A percentile compares a stretch with the other conserved stretches of the same genome.
These are phyloP conservation scores for Daldinia eschscholtzii DNA, from an alignment of 2,329 filamentous ascomycete species.

Conservation along the genomic window DNA sequence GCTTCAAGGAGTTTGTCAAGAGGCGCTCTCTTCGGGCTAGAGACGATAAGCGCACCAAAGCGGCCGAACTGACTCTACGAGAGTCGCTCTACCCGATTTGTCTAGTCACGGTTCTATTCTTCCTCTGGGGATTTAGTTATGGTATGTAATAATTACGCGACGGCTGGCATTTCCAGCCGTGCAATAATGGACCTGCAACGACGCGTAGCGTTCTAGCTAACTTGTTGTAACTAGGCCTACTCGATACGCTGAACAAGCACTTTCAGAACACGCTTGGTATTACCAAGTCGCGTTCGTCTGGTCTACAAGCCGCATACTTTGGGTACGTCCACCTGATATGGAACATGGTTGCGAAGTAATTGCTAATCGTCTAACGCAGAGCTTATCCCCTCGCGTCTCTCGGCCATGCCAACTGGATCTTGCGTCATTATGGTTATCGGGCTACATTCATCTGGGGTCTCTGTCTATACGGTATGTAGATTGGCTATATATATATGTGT, in stretches of 20 bases:
- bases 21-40: conserved; percentile 56
- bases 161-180: not conserved
- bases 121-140: conserved; percentile 70
- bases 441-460: conserved; percentile 77
- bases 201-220: conserved; percentile 16
- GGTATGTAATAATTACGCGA: conserved; percentile 47
- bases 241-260: conserved; percentile 65
- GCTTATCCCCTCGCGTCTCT: conserved; percentile 78
- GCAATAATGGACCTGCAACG: not conserved
- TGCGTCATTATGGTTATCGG: conserved; percentile 73
- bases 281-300: conserved; percentile 68
- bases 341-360: not conserved
- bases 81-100: conserved; percentile 75
- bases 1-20: conserved; percentile 60
- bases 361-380: conserved; percentile 51
- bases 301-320: conserved; percentile 74
- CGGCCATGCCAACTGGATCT: conserved; percentile 71
- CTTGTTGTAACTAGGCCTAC: conserved; percentile 56
- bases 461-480: conserved; percentile 67
- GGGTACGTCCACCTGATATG: conserved; percentile 57
- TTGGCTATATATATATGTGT: not conserved
- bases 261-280: conserved; percentile 69
- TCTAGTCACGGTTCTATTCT: conserved; percentile 75
- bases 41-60: conserved; percentile 63
- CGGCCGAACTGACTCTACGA: conserved; percentile 73